Evolutionary conservation across 2,329 filamentous ascomycete species (phyloP), one percentile per base, ranked within the genome.

Genomic region (Paecilomyces dactylethromorphus): DNA sequence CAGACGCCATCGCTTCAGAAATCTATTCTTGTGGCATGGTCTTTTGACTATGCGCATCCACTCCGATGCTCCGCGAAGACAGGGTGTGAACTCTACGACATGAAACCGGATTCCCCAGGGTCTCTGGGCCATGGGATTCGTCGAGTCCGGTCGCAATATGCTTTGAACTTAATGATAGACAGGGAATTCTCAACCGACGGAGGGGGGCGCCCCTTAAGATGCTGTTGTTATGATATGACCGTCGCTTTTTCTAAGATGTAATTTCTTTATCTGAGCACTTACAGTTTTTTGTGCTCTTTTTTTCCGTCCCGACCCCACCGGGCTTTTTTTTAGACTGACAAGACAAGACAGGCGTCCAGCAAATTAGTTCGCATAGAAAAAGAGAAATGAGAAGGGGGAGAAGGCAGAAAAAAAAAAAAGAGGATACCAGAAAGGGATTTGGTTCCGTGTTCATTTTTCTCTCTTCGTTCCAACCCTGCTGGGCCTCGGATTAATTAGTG

Each of bases 401-500:
- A 35, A 5, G 32, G 8, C 3, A 56, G 51, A 56, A 59, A 59
- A 59, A 65, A 64, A 65, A 64, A 60, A 65, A 59, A 58, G 56
- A 31, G n/a, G 15, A 45, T 8, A n/a, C 39, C 1, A 8, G 15
- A n/a, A n/a, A 45, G 39, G 32, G 32, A 33, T 58, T 60, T 61
- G 61, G 55, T 62, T 59, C 61, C 59, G 57, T 53, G 2, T 29
- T 29, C 3, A n/a, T 29, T 29, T 29, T 29, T 29, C 26, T 29
- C 50, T 56, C 60, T 63, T 65, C 59, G 60, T 59, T 57, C 61
- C 64, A 63, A 61, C 60, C 53, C 59, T 55, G 52, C 35, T 59
- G 58, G 56, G 49, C 54, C 60, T 62, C 64, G 65, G 8, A 45
- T 45, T 45, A 45, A 45, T 45, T 45, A 45, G 15, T 45, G 32